phyloP scores from a whole-genome alignment of 768 basidiomycete species.

The Naematelia aurantialba region DNA sequence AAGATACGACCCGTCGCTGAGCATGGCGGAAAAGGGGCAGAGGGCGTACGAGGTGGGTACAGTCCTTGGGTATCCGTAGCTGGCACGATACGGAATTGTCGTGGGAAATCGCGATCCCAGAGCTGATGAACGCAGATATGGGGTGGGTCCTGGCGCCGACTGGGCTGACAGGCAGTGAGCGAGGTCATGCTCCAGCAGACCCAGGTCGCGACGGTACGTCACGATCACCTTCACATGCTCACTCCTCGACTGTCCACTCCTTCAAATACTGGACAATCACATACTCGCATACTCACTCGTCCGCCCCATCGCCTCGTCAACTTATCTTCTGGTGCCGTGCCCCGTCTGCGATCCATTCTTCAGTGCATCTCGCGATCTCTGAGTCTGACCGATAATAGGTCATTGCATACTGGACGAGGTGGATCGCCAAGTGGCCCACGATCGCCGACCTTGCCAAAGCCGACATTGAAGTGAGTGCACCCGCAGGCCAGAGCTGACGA shows the following conservation, averaged over 20 bases:
- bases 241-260: background rate
- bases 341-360: too few relatives aligned
- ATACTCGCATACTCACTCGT: background rate
- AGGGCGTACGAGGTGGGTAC: constrained; percentile 79
- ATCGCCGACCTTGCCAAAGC: constrained; percentile 64
- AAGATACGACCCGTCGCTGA: constrained; percentile 55
- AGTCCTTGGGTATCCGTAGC: background rate
- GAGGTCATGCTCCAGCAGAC: constrained; percentile 98
- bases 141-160: background rate
- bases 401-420: constrained; percentile 86
- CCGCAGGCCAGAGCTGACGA: background rate
- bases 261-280: background rate
- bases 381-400: constrained; percentile 52
- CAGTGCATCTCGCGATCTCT: too few relatives aligned
- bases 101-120: background rate
- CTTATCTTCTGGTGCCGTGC: too few relatives aligned
- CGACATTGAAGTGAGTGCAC: constrained; percentile 41
- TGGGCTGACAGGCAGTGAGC: constrained; percentile 30
- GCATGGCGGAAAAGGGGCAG: constrained; percentile 65
- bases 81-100: background rate
- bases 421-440: constrained; percentile 83
- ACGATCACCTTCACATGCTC: background rate
- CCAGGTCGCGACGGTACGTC: constrained; percentile 59
- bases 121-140: background rate
- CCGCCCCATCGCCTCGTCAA: constrained; percentile 2